Percentiles rank a stretch among this genome's conserved stretches.
These are phyloP conservation scores for Vickermania ingenoplastis DNA, from an alignment of 208 protist species.

Conservation along the genomic window DNA sequence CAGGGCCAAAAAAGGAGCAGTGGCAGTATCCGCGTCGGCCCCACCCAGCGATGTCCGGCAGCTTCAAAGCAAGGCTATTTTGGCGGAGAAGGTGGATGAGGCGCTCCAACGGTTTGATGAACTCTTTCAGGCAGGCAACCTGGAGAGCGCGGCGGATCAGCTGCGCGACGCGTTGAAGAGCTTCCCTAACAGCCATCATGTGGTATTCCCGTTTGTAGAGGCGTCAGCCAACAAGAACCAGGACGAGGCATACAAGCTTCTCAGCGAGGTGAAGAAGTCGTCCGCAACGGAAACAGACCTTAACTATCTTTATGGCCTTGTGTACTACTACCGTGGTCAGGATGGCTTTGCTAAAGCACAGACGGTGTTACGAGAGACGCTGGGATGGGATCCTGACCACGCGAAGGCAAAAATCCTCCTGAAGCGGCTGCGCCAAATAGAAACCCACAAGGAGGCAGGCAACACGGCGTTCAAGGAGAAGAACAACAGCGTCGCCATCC, in stretches of 20 bases:
- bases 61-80: constrained; percentile 4
- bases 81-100: constrained; percentile 31
- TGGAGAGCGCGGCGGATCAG: constrained; percentile 23
- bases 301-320: constrained; percentile 57
- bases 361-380: constrained; percentile 42
- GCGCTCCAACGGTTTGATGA: constrained; percentile 20
- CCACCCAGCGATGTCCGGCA: not conserved
- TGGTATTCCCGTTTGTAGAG: constrained; percentile 62
- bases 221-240: constrained; percentile 28
- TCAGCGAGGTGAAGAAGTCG: constrained; percentile 31
- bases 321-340: constrained; percentile 59
- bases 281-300: constrained; percentile 51
- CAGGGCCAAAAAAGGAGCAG: constrained; percentile 19
- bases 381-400: constrained; percentile 77
- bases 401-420: constrained; percentile 43
- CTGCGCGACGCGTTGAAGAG: constrained; percentile 18
- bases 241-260: constrained; percentile 39
- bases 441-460: constrained; percentile 66
- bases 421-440: constrained; percentile 63
- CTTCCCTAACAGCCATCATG: constrained; percentile 47
- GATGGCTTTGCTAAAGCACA: constrained; percentile 59
- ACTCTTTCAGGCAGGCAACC: constrained; percentile 24
- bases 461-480: constrained; percentile 81
- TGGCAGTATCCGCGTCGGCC: constrained; percentile 2
- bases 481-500: constrained; percentile 47